These are phyloP conservation scores for Fusarium continuum DNA, from an alignment of 2,329 filamentous ascomycete species.

Conservation along the genomic window DNA sequence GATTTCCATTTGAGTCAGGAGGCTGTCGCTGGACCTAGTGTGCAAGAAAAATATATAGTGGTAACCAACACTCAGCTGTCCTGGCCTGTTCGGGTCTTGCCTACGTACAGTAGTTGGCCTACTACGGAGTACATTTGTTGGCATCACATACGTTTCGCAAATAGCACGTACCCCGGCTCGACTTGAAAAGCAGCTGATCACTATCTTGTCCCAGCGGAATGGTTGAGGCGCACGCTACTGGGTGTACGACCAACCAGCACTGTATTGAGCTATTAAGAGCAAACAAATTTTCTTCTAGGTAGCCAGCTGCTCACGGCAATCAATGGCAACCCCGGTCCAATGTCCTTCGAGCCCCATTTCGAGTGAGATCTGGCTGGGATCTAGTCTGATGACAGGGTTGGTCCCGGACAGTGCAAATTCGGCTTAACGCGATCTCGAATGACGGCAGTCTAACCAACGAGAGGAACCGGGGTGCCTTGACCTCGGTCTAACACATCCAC, in stretches of 20 bases:
- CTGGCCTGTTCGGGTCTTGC: background rate
- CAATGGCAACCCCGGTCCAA: conserved; percentile 28
- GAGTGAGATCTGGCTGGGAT: conserved; percentile 36
- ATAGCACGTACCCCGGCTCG: conserved; percentile 4
- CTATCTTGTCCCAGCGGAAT: conserved; percentile 16
- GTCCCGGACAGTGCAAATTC: conserved; percentile 35
- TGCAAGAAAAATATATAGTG: background rate
- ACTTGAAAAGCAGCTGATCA: conserved; percentile 10
- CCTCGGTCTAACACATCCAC: background rate
- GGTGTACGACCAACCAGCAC: conserved; percentile 9
- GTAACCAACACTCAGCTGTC: background rate
- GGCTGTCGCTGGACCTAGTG: background rate
- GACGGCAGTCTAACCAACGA: conserved; percentile 14
- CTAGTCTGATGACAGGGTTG: conserved; percentile 34
- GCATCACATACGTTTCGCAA: conserved; percentile 19
- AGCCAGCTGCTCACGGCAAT: conserved; percentile 4
- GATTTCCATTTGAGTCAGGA: background rate
- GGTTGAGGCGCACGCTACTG: conserved; percentile 27
- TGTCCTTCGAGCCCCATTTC: conserved; percentile 20
- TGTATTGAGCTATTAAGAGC: conserved; percentile 7
- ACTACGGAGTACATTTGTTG: background rate
- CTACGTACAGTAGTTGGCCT: background rate
- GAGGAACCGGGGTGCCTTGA: conserved; percentile 6
- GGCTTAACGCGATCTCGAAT: conserved; percentile 39
- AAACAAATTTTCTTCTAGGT: conserved; percentile 27